These are phyloP conservation scores for Xylariaceae sp. DNA, from an alignment of 2,329 filamentous ascomycete genomes.

Conservation along the genomic window DNA sequence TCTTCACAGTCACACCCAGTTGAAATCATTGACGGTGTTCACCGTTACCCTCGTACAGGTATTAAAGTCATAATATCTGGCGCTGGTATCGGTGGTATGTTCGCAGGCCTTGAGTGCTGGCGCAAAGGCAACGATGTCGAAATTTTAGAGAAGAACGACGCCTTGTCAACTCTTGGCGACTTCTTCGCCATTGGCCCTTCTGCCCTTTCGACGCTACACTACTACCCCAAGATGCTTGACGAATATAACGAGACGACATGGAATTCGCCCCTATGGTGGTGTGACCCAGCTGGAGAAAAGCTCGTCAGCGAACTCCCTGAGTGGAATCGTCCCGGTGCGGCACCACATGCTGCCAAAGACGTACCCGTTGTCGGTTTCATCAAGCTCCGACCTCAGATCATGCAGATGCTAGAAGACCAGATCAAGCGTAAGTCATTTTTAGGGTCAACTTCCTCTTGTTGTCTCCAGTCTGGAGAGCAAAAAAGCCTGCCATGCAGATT, in stretches of 20 bases:
- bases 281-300: constrained; percentile 15
- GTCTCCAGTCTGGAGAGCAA: not conserved
- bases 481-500: not conserved
- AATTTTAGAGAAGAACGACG: constrained; percentile 17
- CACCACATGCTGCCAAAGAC: constrained; percentile 22
- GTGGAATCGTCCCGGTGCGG: constrained; percentile 18
- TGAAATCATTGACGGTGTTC: constrained; percentile 15
- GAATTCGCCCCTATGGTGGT: constrained; percentile 25
- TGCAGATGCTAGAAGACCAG: constrained; percentile 17
- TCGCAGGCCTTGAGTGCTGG: constrained; percentile 23
- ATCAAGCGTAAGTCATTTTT: constrained; percentile 14
- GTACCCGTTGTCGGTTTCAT: constrained; percentile 21
- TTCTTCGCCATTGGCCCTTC: constrained; percentile 23
- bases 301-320: constrained; percentile 18
- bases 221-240: constrained; percentile 23
- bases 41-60: constrained; percentile 16
- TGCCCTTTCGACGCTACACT: constrained; percentile 21
- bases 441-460: not conserved
- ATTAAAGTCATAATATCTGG: constrained; percentile 24
- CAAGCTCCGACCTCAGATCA: constrained; percentile 7
- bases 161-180: constrained; percentile 13
- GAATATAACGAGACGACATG: constrained; percentile 18
- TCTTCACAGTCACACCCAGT: not conserved
- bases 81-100: constrained; percentile 19
- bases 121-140: constrained; percentile 24